Evolutionary conservation across 169 alveolate genomes (phyloP).

Genomic region (Toxoplasma gondii): DNA sequence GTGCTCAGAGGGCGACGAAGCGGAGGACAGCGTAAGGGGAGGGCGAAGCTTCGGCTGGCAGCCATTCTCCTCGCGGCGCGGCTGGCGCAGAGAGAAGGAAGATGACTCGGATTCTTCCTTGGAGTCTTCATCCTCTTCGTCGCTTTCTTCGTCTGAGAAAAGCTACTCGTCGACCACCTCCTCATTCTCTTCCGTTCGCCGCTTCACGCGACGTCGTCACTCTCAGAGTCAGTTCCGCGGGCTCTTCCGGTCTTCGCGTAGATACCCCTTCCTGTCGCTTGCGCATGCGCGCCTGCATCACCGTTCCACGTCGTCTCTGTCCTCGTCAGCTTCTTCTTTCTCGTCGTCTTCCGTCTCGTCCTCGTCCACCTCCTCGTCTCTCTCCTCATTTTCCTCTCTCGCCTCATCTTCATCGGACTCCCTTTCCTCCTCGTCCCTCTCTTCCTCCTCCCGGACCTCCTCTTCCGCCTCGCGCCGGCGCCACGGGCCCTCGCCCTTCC

Average conservation of each 20-base stretch:
- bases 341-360: background rate
- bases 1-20: background rate
- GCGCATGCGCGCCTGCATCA: background rate
- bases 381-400: background rate
- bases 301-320: slow-evolving; percentile 9
- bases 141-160: background rate
- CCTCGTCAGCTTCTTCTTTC: background rate
- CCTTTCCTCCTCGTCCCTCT: background rate
- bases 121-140: background rate
- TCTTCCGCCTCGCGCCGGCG: background rate
- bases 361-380: background rate
- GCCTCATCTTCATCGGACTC: background rate
- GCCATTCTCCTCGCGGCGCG: background rate
- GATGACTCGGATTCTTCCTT: background rate
- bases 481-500: background rate
- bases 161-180: background rate
- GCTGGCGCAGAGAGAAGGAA: background rate
- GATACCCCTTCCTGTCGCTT: background rate
- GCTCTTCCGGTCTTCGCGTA: background rate
- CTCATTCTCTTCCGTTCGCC: background rate
- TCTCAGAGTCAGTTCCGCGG: background rate
- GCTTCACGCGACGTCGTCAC: background rate
- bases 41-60: background rate
- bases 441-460: background rate
- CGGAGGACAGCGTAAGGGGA: background rate